phyloP scores from a whole-genome alignment of 768 basidiomycete genomes.

The Auriscalpium orientale region DNA sequence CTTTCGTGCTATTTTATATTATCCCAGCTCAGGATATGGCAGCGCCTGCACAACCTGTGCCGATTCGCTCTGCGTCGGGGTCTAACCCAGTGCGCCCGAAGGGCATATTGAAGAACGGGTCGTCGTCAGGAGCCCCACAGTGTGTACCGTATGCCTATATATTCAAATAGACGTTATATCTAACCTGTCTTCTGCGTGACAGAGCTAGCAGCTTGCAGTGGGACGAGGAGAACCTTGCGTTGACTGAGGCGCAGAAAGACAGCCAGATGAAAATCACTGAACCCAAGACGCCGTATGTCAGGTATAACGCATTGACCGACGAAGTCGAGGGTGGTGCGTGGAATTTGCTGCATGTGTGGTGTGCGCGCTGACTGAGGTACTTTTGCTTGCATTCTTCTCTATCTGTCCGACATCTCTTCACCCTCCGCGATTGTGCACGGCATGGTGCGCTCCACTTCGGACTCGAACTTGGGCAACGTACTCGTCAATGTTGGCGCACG shows the following conservation, averaged over 20 bases:
- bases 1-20: no score
- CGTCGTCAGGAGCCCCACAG: constrained; percentile 32
- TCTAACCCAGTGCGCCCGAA: constrained; percentile 58
- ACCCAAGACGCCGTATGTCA: constrained; percentile 93
- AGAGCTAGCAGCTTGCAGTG: constrained; percentile 65
- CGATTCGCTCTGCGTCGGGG: constrained; percentile 53
- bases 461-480: no score
- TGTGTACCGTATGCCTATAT: constrained; percentile 25
- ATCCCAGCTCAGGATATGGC: constrained; percentile 1
- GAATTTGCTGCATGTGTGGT: no score
- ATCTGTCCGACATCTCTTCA: no score
- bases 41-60: constrained; percentile 34
- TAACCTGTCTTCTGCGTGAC: no score
- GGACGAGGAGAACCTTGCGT: constrained; percentile 91
- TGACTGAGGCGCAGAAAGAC: constrained; percentile 91
- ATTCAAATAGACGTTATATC: not conserved
- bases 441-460: no score
- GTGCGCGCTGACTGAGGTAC: no score
- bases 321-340: constrained; percentile 71
- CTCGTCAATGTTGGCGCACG: no score
- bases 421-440: no score
- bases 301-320: constrained; percentile 85
- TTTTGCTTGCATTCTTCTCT: no score
- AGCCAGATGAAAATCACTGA: constrained; percentile 98
- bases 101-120: constrained; percentile 83